Percentiles rank a stretch among this genome's conserved stretches.
Evolutionary conservation across 2,329 filamentous ascomycete species (phyloP).

Genomic region (Aciculosporium take): DNA sequence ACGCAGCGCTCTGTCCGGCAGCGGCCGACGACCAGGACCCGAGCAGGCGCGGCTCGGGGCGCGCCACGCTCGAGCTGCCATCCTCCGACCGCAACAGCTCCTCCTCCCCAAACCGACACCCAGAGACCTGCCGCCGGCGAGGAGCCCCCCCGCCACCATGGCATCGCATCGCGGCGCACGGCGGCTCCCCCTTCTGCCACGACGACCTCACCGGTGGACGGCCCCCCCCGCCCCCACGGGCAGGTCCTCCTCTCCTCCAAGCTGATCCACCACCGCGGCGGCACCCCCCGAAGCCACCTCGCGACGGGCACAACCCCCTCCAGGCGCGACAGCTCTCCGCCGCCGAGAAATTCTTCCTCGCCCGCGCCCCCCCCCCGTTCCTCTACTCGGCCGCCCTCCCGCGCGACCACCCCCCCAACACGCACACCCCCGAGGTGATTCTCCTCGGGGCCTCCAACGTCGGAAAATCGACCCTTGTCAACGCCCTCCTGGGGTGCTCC

Average conservation of each 20-base stretch:
- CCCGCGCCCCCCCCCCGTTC: slow-evolving; percentile 19
- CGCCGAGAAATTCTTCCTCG: slow-evolving; percentile 20
- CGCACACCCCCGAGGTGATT: slow-evolving; percentile 47
- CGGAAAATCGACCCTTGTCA: slow-evolving; percentile 80
- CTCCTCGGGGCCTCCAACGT: slow-evolving; percentile 80
- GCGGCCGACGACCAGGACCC: slow-evolving; percentile 2
- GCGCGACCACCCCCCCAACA: slow-evolving; percentile 35
- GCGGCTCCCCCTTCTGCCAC: background rate
- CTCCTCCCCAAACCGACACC: too few relatives aligned
- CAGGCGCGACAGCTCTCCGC: slow-evolving; percentile 14
- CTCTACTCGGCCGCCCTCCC: slow-evolving; percentile 37
- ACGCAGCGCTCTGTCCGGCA: slow-evolving; percentile 1
- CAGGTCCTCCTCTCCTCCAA: slow-evolving; percentile 8
- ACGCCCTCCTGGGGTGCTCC: slow-evolving; percentile 50
- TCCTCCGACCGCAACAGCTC: too few relatives aligned
- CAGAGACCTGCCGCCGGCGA: too few relatives aligned
- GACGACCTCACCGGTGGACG: background rate
- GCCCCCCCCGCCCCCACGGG: slow-evolving; percentile 3
- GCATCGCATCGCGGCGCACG: background rate
- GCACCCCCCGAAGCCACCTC: background rate
- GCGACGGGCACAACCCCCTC: slow-evolving; percentile 7
- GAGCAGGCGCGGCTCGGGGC: background rate
- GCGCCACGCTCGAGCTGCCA: too few relatives aligned
- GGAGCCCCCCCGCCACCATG: background rate
- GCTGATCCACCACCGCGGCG: slow-evolving; percentile 7